Conservation (phyloP, 2,329 filamentous ascomycete genomes). For the Neofusicoccum ribis region DNA sequence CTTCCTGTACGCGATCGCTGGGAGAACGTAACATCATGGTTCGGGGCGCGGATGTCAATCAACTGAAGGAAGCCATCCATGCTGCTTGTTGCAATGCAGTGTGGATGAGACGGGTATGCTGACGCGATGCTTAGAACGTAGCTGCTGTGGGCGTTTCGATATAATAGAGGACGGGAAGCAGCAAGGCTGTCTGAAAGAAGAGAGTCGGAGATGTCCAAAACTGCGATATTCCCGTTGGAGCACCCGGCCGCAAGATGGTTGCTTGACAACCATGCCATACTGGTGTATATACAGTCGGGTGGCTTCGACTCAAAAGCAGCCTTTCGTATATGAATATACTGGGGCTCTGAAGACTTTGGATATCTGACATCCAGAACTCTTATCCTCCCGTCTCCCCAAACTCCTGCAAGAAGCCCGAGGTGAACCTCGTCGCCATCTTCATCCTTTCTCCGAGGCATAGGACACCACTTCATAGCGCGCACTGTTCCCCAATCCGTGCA, state of each 20-base stretch:
- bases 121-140: slow-evolving; percentile 51
- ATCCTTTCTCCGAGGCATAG: slow-evolving; percentile 37
- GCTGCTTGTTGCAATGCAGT: slow-evolving; percentile 53
- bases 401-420: slow-evolving; percentile 56
- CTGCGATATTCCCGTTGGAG: slow-evolving; percentile 56
- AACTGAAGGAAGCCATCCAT: slow-evolving; percentile 58
- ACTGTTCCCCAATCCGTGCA: slow-evolving; percentile 60
- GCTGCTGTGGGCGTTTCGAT: slow-evolving; percentile 45
- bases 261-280: slow-evolving; percentile 58
- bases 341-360: slow-evolving; percentile 20
- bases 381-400: slow-evolving; percentile 60
- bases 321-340: slow-evolving; percentile 44
- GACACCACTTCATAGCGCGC: slow-evolving; percentile 59
- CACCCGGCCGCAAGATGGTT: slow-evolving; percentile 57
- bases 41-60: slow-evolving; percentile 53
- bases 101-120: slow-evolving; percentile 56
- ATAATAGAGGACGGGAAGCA: slow-evolving; percentile 43
- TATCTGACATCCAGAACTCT: slow-evolving; percentile 54
- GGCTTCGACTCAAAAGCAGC: slow-evolving; percentile 54
- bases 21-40: slow-evolving; percentile 45
- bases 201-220: slow-evolving; percentile 52
- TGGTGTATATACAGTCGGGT: slow-evolving; percentile 56
- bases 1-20: slow-evolving; percentile 53
- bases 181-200: slow-evolving; percentile 26
- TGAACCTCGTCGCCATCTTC: slow-evolving; percentile 30